Base-by-base conservation (phyloP, 768 basidiomycete genomes). In the Boletellus ananas region DNA sequence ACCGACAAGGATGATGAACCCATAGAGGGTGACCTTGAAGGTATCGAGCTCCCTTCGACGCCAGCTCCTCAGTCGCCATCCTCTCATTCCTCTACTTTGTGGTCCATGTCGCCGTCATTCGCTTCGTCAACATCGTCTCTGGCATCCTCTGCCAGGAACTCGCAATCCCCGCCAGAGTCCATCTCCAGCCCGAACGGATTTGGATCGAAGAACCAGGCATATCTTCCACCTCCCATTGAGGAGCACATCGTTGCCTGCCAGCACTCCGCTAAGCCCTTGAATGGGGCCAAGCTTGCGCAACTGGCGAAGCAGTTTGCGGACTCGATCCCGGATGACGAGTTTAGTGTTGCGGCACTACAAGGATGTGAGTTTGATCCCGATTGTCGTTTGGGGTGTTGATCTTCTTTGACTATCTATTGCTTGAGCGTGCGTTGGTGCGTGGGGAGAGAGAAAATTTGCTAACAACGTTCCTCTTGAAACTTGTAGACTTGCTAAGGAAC, bases 291-390 rank as follows among this genome's bases (percentile, higher is more conserved):
- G 51, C 74, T 92, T 21, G 81, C 79, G 23, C 59, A 68, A n/a
- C 74, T 94, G 14, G 90, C 90, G 10, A 82, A 86, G 72, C 61
- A 74, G 51, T 94, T 94, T 61, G 88, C 90, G 4, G 87, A 89
- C 54, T 73, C 80, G 20, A 82, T 94, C 18, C 90, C 93, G 0
- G 87, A 91, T 34, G 84, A 86, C 35, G 87, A 89, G 71, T 90
- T 94, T 63, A 89, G 87, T 61, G 87, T 94, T 47, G 92, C 93
- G 17, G 86, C 90, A 49, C 73, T 96, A 47, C 92, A 94, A 71
- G 92, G 90, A 66, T 93, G 87, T 89, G 66, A 79, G 87, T 83
- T 33, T 60, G 20, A 47, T 54, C 41, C 56, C 58, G 51, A 54
- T 58, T 46, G 53, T 51, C 37, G 36, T 51, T 47, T 44, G 34